These are phyloP conservation scores for Balakata baccata DNA, from an alignment of 345 rosid genomes.

Conservation along the genomic window DNA sequence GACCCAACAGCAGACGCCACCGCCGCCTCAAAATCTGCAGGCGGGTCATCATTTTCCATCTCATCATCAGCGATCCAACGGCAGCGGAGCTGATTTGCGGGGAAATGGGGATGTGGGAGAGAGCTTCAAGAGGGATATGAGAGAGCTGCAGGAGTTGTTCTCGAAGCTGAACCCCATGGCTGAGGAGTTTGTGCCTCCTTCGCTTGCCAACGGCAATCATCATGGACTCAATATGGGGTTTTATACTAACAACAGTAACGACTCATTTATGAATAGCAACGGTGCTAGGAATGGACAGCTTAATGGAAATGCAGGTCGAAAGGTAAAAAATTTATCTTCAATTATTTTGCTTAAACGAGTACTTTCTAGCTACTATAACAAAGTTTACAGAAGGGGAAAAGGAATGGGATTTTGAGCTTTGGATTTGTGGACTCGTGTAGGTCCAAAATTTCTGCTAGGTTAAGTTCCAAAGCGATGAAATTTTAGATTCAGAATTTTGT, in stretches of 20 bases:
- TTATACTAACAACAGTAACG: slow-evolving; percentile 37
- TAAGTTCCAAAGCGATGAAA: too few species aligned
- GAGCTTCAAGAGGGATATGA: slow-evolving; percentile 56
- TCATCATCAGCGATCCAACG: slow-evolving; percentile 17
- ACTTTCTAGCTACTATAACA: neutral
- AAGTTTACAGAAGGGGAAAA: too few species aligned
- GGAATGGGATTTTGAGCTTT: too few species aligned
- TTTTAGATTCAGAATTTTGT: too few species aligned
- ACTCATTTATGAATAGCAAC: slow-evolving; percentile 27
- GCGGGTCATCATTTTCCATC: neutral
- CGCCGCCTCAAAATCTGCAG: neutral
- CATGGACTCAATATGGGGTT: slow-evolving; percentile 40
- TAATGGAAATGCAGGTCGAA: slow-evolving; percentile 43
- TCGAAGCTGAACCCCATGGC: slow-evolving; percentile 96
- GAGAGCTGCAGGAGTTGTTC: slow-evolving; percentile 78
- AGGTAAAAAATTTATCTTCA: slow-evolving; percentile 36
- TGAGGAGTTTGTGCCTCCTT: slow-evolving; percentile 86
- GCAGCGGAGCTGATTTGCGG: slow-evolving; percentile 26
- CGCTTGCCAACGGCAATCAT: slow-evolving; percentile 40
- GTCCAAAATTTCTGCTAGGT: neutral
- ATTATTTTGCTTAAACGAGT: neutral
- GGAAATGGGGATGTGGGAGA: slow-evolving; percentile 33
- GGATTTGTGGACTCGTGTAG: too few species aligned
- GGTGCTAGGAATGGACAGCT: slow-evolving; percentile 33
- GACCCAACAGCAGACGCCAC: slow-evolving; percentile 4